These are phyloP conservation scores for Ceratocystis ficicola DNA, from an alignment of 2,329 filamentous ascomycete species.

Conservation along the genomic window DNA sequence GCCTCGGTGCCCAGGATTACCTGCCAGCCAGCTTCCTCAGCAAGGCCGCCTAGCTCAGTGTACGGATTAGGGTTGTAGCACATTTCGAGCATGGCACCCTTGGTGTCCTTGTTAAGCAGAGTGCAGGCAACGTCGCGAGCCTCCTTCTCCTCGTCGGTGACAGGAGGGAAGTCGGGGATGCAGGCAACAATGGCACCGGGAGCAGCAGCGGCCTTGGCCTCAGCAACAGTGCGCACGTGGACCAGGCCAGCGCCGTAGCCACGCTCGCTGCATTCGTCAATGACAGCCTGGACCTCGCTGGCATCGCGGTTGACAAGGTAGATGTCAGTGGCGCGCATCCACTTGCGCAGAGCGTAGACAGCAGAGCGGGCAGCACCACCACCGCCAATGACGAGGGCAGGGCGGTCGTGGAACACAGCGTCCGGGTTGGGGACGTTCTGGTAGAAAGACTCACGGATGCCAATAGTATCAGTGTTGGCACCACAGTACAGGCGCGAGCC, in stretches of 20 bases:
- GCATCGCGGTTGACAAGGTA: slow-evolving; percentile 68
- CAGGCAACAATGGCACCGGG: slow-evolving; percentile 61
- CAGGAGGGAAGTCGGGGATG: slow-evolving; percentile 64
- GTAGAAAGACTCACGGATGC: slow-evolving; percentile 60
- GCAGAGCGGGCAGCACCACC: slow-evolving; percentile 69
- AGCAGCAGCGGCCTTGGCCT: slow-evolving; percentile 45
- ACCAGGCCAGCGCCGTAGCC: slow-evolving; percentile 49
- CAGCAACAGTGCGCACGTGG: slow-evolving; percentile 48
- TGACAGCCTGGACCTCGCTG: slow-evolving; percentile 53
- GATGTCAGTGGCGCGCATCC: slow-evolving; percentile 53
- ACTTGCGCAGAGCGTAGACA: slow-evolving; percentile 60
- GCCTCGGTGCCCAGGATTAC: slow-evolving; percentile 66
- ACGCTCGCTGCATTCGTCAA: slow-evolving; percentile 47
- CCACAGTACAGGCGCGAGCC: slow-evolving; percentile 49
- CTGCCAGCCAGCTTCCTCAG: slow-evolving; percentile 53
- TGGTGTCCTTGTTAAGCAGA: slow-evolving; percentile 37
- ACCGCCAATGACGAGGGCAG: slow-evolving; percentile 63
- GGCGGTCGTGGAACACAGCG: slow-evolving; percentile 42
- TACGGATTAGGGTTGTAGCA: slow-evolving; percentile 65
- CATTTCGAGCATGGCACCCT: slow-evolving; percentile 67
- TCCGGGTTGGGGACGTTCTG: slow-evolving; percentile 40
- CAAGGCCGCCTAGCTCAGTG: slow-evolving; percentile 53
- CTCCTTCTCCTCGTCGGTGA: slow-evolving; percentile 47
- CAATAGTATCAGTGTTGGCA: slow-evolving; percentile 71
- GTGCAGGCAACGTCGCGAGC: slow-evolving; percentile 45